These are phyloP conservation scores for Diaporthe velutina DNA, from an alignment of 2,329 filamentous ascomycete species.

Conservation along the genomic window DNA sequence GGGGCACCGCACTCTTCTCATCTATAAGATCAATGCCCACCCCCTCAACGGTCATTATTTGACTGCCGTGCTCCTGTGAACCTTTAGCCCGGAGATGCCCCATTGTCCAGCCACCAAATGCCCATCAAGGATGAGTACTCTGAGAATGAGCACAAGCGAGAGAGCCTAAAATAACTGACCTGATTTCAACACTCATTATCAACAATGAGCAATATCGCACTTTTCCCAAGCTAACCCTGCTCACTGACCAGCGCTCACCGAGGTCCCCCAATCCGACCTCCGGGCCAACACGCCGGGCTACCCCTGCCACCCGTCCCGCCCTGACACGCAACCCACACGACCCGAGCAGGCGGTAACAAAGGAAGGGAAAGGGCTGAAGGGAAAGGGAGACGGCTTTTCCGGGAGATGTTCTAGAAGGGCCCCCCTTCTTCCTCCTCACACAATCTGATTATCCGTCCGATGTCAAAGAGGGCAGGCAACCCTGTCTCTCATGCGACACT, in stretches of 20 bases:
- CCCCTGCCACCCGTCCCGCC: not conserved
- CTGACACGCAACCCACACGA: slow-evolving; percentile 13
- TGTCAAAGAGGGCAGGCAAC: not conserved
- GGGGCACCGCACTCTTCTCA: too few species aligned
- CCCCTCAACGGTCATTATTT: too few species aligned
- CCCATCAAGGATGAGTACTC: too few species aligned
- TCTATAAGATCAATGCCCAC: too few species aligned
- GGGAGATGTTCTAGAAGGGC: slow-evolving; percentile 17
- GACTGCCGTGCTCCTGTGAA: too few species aligned
- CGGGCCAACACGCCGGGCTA: not conserved
- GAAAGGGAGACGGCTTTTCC: not conserved
- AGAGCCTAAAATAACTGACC: not conserved
- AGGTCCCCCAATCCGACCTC: not conserved
- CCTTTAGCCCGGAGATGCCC: too few species aligned
- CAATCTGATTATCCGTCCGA: not conserved
- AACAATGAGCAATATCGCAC: not conserved
- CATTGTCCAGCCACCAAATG: too few species aligned
- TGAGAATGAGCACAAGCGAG: not conserved
- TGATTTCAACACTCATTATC: not conserved
- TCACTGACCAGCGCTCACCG: not conserved
- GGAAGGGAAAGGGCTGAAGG: not conserved
- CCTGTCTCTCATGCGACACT: slow-evolving; percentile 25
- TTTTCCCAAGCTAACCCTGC: not conserved
- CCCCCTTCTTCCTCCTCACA: too few species aligned
- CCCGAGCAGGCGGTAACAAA: slow-evolving; percentile 1